A percentile compares a stretch with the other conserved stretches of the same genome.
These are phyloP conservation scores for Paralagenidium karlingii DNA, from an alignment of 352 stramenopile species.

Conservation along the genomic window DNA sequence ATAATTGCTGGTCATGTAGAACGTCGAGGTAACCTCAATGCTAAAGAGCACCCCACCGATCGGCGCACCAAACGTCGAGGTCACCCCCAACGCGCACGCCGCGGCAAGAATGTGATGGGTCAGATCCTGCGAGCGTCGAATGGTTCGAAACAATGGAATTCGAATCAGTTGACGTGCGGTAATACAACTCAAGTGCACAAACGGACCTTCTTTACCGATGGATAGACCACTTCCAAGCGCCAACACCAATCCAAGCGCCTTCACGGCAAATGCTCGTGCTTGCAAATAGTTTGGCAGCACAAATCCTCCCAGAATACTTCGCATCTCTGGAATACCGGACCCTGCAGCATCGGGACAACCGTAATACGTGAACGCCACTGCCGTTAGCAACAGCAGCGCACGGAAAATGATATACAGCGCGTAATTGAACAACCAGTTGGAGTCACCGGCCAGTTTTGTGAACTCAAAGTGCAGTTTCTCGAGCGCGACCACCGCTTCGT, in stretches of 20 bases:
- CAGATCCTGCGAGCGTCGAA: slow-evolving; percentile 37
- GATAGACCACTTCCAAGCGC: slow-evolving; percentile 51
- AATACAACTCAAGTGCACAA: slow-evolving; percentile 66
- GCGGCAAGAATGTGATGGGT: slow-evolving; percentile 57
- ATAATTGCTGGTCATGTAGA: slow-evolving; percentile 84
- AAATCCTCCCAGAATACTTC: slow-evolving; percentile 61
- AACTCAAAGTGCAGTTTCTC: slow-evolving; percentile 20
- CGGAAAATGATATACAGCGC: slow-evolving; percentile 46
- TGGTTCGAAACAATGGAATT: slow-evolving; percentile 44
- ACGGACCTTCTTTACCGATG: slow-evolving; percentile 71
- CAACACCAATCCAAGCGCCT: slow-evolving; percentile 47
- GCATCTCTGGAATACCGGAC: slow-evolving; percentile 71
- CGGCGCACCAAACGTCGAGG: slow-evolving; percentile 57
- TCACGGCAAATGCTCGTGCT: slow-evolving; percentile 38
- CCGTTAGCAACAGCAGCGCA: slow-evolving; percentile 43
- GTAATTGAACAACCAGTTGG: slow-evolving; percentile 40
- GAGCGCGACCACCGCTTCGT: slow-evolving; percentile 39
- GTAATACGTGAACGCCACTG: slow-evolving; percentile 38
- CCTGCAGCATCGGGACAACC: slow-evolving; percentile 48
- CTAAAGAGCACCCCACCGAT: slow-evolving; percentile 70
- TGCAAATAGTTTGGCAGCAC: slow-evolving; percentile 53
- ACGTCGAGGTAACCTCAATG: slow-evolving; percentile 76
- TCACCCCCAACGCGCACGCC: slow-evolving; percentile 63
- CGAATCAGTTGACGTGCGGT: slow-evolving; percentile 52
- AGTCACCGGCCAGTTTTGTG: slow-evolving; percentile 23